A percentile compares a stretch with the other conserved stretches of the same genome.
phyloP scores from a whole-genome alignment of 2,329 filamentous ascomycete genomes.

The Calcarisporium arbuscula region DNA sequence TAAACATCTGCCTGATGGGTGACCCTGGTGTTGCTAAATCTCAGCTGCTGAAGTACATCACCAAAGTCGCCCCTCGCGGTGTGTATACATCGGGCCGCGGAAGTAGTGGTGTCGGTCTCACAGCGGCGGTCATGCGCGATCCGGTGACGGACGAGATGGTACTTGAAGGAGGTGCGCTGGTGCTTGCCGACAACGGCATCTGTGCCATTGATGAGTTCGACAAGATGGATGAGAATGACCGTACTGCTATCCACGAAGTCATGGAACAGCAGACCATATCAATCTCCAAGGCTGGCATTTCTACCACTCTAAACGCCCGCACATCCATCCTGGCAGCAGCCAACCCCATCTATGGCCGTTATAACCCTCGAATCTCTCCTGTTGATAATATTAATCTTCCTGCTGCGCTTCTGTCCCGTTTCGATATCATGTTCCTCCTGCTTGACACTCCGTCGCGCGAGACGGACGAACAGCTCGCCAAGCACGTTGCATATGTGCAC shows the following conservation, averaged over 20 bases:
- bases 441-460: constrained; percentile 91
- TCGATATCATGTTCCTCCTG: constrained; percentile 94
- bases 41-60: constrained; percentile 95
- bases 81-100: constrained; percentile 78
- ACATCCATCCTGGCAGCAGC: constrained; percentile 94
- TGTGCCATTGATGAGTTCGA: constrained; percentile 85
- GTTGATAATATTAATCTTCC: constrained; percentile 99
- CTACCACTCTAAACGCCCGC: constrained; percentile 81
- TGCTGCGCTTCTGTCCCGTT: constrained; percentile 92
- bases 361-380: constrained; percentile 94
- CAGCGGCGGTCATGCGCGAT: constrained; percentile 77
- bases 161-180: constrained; percentile 71
- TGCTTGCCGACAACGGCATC: constrained; percentile 76
- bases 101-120: constrained; percentile 76
- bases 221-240: constrained; percentile 82
- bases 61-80: constrained; percentile 91
- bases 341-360: constrained; percentile 94
- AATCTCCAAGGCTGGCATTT: constrained; percentile 69
- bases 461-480: constrained; percentile 84
- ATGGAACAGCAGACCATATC: constrained; percentile 87
- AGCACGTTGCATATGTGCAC: constrained; percentile 93
- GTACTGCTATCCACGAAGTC: constrained; percentile 79
- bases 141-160: constrained; percentile 82
- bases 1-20: constrained; percentile 98
- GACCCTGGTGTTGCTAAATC: constrained; percentile 99